Percentiles rank a stretch among this genome's conserved stretches.
These are phyloP conservation scores for Piper betle DNA, from an alignment of 164 flowering plant species.

Conservation along the genomic window DNA sequence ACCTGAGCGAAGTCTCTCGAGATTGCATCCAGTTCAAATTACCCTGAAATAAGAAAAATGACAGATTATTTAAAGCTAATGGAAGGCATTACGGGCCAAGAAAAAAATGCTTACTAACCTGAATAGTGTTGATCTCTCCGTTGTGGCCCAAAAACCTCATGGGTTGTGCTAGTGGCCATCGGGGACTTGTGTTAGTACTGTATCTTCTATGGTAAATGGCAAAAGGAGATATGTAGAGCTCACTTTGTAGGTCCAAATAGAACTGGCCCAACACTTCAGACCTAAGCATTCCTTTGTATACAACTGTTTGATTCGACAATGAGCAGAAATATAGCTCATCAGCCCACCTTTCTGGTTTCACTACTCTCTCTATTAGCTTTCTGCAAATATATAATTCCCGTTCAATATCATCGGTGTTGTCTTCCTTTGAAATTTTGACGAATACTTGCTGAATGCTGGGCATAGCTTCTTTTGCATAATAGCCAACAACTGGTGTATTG, in stretches of 20 bases:
- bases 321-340: constrained; percentile 91
- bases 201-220: constrained; percentile 94
- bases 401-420: constrained; percentile 79
- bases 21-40: constrained; percentile 99
- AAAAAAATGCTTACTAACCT: constrained; percentile 31
- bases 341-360: constrained; percentile 63
- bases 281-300: constrained; percentile 99
- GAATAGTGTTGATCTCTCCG: constrained; percentile 98
- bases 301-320: constrained; percentile 86
- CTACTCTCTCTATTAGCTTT: constrained; percentile 72
- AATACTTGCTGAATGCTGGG: constrained; percentile 92
- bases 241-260: constrained; percentile 76
- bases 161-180: constrained; percentile 99
- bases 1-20: constrained; percentile 72
- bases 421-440: constrained; percentile 65
- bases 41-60: constrained; percentile 37
- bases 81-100: neutral
- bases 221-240: constrained; percentile 73
- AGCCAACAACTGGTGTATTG: constrained; percentile 69
- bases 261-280: constrained; percentile 87
- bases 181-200: constrained; percentile 97
- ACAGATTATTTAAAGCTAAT: neutral
- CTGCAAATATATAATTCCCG: constrained; percentile 89
- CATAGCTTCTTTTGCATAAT: constrained; percentile 77
- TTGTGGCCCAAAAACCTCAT: constrained; percentile 99